Evolutionary conservation across 2,329 filamentous ascomycete species (phyloP), one percentile per base, ranked within the genome.

Genomic region (Aquanectria penicillioides): DNA sequence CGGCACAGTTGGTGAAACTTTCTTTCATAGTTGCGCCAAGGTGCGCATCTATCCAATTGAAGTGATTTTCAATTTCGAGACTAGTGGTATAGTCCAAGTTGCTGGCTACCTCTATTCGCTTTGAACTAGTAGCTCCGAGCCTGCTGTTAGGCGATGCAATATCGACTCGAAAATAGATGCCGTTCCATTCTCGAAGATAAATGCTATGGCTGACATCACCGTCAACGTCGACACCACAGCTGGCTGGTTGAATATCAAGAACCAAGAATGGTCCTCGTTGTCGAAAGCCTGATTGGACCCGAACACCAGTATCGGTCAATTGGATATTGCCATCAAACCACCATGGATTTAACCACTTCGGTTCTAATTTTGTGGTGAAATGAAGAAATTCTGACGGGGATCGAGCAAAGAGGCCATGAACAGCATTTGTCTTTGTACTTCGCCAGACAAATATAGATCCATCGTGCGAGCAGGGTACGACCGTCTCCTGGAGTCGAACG

Each of bases 371-470:
- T 10, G 12, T 33, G 5, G 15, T 13, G 12, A 46, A 46, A n/a
- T 46, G 41, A 15, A 26, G 41, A 9, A 46, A 46, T 25, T 49
- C 46, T 3, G 46, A 37, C 9, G 47, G 47, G 4, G 40, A 47
- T 3, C 9, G 26, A 9, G 48, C 34, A 8, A 51, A 15, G 3
- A 41, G 12, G 1, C 48, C 48, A 15, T n/a, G 20, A 5, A 34
- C 3, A 5, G 40, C 25, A 7, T 28, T 31, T 13, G 29, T 26
- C 4, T 33, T 3, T 4, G 20, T 15, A 8, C 48, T 41, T 6
- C 37, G 37, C 48, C 48, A 41, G 2, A 36, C 48, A 15, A 51
- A 51, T 17, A 51, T 40, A 1, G 48, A 51, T 2, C 48, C 48
- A 22, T 51, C 48, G 11, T 13, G 28, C 1, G 48, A 40, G 5